Percentiles rank a stretch among this genome's conserved stretches.
Evolutionary conservation across 1,284 basidiomycete species (phyloP).

Genomic region (Rhodotorula sp.): DNA sequence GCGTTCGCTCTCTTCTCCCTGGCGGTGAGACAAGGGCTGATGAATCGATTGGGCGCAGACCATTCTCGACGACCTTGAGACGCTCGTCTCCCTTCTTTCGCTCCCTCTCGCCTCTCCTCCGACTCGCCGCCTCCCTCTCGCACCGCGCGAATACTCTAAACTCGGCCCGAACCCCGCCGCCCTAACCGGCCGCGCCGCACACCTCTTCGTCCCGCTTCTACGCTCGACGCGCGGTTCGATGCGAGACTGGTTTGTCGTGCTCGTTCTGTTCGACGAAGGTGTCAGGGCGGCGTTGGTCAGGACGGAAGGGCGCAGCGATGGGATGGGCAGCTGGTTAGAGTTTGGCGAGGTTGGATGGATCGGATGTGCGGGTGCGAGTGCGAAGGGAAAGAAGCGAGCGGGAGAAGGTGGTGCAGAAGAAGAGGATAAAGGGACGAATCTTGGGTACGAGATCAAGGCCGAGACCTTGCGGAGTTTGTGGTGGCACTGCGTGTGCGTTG

Average conservation of each 20-base stretch:
- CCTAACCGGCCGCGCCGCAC: slow-evolving; percentile 1
- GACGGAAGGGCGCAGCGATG: slow-evolving; percentile 20
- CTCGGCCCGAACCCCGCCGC: slow-evolving; percentile 16
- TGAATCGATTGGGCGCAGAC: slow-evolving; percentile 4
- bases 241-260: slow-evolving; percentile 17
- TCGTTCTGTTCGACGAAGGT: slow-evolving; percentile 29
- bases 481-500: slow-evolving; percentile 69
- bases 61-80: slow-evolving; percentile 35
- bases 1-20: background rate
- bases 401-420: slow-evolving; percentile 46
- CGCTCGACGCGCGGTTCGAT: background rate
- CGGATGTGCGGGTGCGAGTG: slow-evolving; percentile 52
- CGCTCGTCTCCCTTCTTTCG: slow-evolving; percentile 20
- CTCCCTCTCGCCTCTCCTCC: slow-evolving; percentile 8
- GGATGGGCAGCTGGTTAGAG: slow-evolving; percentile 50
- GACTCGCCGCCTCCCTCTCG: slow-evolving; percentile 21
- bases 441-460: slow-evolving; percentile 47
- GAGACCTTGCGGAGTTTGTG: slow-evolving; percentile 69
- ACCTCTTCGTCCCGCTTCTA: slow-evolving; percentile 26
- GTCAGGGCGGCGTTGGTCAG: slow-evolving; percentile 27
- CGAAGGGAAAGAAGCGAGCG: slow-evolving; percentile 5
- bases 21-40: background rate
- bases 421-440: slow-evolving; percentile 34
- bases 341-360: slow-evolving; percentile 76
- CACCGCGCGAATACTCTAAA: slow-evolving; percentile 21